Evolutionary conservation across 2,329 filamentous ascomycete species (phyloP).

Genomic region (Scytalidium sp.): DNA sequence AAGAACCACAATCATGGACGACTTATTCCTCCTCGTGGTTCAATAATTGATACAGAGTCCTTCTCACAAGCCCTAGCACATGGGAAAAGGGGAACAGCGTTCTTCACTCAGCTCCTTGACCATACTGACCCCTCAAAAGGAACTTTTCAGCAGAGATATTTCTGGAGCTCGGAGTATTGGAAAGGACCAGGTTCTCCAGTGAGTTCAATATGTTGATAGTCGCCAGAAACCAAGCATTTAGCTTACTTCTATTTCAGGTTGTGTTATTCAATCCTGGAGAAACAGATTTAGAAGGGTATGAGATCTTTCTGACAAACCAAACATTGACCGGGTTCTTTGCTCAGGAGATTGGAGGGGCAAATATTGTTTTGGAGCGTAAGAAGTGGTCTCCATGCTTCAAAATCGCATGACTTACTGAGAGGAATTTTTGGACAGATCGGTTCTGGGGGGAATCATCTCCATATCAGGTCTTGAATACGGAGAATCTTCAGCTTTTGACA

Average conservation of each 20-base stretch:
- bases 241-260: conserved; percentile 26
- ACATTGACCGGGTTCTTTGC: conserved; percentile 45
- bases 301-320: conserved; percentile 43
- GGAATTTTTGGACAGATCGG: conserved; percentile 38
- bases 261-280: conserved; percentile 49
- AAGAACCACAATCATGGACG: neutral
- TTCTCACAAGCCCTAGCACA: neutral
- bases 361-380: conserved; percentile 48
- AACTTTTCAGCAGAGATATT: conserved; percentile 48
- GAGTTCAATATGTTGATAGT: conserved; percentile 9
- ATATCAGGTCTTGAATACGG: conserved; percentile 42
- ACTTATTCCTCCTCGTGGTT: neutral
- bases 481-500: conserved; percentile 49
- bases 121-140: conserved; percentile 48
- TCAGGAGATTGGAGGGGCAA: conserved; percentile 45
- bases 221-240: neutral
- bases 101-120: conserved; percentile 45
- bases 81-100: neutral
- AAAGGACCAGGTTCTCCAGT: conserved; percentile 49
- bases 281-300: conserved; percentile 39
- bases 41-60: neutral
- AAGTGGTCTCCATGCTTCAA: neutral
- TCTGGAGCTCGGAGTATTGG: conserved; percentile 45
- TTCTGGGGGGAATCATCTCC: conserved; percentile 54
- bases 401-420: neutral